Base-by-base conservation (phyloP, 2,329 filamentous ascomycete genomes). In the Botryosphaeria dothidea region DNA sequence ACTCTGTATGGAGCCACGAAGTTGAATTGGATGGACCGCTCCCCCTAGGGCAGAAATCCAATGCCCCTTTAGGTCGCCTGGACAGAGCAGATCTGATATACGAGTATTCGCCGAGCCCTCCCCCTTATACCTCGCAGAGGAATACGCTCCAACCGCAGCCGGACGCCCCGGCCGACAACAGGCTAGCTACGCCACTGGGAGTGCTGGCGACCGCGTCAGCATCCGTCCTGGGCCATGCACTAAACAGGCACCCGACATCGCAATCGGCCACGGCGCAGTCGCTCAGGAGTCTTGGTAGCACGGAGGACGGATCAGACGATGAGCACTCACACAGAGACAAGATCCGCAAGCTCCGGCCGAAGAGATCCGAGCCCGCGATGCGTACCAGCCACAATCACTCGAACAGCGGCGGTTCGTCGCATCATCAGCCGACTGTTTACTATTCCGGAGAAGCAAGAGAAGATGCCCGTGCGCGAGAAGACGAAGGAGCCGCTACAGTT, bases 31-130 rank as follows among this genome's bases (percentile, higher is more conserved):
- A 79, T 65, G 76, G 77, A 49, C 68, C 71, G 23, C 46, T 69
- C 70, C 67, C 76, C 72, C 62, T 74, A 71, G 69, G 75, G 75
- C 71, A 75, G 72, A 69, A 66, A 9, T 23, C 61, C 23, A 45
- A 45, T 15, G 34, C 31, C n/a, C 25, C 25, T 19, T 41, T 43
- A 8, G 56, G 56, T 2, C 61, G 48, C 4, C 23, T 52, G 23
- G 61, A 63, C n/a, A 77, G 69, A 74, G 73, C 75, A 51, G 76
- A 79, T 68, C 74, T 78, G 66, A 78, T 78, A 75, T 78, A 79
- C 73, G 75, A 77, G 67, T 78, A 77, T 68, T 74, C 76, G 71
- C 75, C 76, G 74, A 57, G 65, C 25, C 77, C 77, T 71, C 77
- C 77, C 45, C 77, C 75, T 54, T 79, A 79, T 73, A 76, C 75